Conservation (phyloP, 106 monocot species). For the Allium cepa region DNA sequence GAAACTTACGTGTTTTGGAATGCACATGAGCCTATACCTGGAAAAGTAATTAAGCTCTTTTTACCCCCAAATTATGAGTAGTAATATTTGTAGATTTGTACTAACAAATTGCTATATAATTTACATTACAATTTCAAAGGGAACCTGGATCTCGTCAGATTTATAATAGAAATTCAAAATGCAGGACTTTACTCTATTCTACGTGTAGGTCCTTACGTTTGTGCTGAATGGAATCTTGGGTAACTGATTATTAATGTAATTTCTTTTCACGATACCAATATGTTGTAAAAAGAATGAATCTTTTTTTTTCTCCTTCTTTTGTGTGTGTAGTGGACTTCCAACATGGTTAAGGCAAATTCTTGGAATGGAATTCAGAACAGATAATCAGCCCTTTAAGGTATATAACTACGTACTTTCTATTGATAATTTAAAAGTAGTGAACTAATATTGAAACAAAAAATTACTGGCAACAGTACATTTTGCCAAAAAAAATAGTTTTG, state of each 20-base stretch:
- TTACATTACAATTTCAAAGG: conserved; percentile 39
- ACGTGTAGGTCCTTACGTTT: too few species aligned
- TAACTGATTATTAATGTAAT: too few species aligned
- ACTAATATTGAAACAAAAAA: too few species aligned
- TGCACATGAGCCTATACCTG: conserved; percentile 18
- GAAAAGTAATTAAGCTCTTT: conserved; percentile 4
- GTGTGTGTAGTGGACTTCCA: conserved; percentile 29
- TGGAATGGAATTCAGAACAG: conserved; percentile 25
- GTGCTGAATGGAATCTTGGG: too few species aligned
- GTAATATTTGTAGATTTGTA: not conserved
- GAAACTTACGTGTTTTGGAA: conserved; percentile 53
- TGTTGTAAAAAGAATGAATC: not conserved
- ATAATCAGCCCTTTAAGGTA: conserved; percentile 30
- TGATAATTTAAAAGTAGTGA: not conserved
- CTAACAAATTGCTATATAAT: not conserved
- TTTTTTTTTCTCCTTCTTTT: not conserved
- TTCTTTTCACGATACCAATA: not conserved
- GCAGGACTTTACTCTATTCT: too few species aligned
- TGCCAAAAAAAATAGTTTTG: too few species aligned
- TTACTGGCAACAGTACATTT: too few species aligned
- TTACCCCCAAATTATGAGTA: not conserved
- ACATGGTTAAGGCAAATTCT: conserved; percentile 33
- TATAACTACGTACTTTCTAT: not conserved
- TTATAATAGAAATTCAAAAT: conserved; percentile 27
- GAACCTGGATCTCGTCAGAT: conserved; percentile 30